phyloP scores from a whole-genome alignment of 2,329 filamentous ascomycete genomes.

The Fusarium sublunatum region DNA sequence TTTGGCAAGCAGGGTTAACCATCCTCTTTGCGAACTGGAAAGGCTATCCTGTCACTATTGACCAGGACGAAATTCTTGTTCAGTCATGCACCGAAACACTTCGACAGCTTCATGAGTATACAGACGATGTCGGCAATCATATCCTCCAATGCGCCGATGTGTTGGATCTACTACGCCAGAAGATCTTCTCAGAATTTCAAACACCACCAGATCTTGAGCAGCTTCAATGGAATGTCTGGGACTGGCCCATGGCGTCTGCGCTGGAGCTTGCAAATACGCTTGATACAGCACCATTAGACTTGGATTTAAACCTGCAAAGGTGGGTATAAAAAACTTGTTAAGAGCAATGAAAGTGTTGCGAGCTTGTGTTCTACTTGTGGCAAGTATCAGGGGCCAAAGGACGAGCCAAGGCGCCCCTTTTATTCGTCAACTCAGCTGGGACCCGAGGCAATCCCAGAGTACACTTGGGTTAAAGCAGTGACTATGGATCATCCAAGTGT shows the following conservation, averaged over 20 bases:
- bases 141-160: slow-evolving; percentile 40
- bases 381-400: too few species aligned
- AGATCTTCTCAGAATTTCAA: slow-evolving; percentile 33
- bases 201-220: slow-evolving; percentile 24
- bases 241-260: slow-evolving; percentile 45
- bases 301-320: slow-evolving; percentile 12
- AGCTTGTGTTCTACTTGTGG: too few species aligned
- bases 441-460: too few species aligned
- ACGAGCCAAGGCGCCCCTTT: too few species aligned
- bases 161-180: slow-evolving; percentile 31
- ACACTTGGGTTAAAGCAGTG: too few species aligned
- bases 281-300: slow-evolving; percentile 39
- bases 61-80: slow-evolving; percentile 30
- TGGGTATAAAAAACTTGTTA: slow-evolving; percentile 4
- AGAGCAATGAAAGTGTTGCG: too few species aligned
- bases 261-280: slow-evolving; percentile 43
- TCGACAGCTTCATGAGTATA: slow-evolving; percentile 9
- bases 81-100: slow-evolving; percentile 29
- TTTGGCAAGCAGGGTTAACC: slow-evolving; percentile 44
- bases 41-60: slow-evolving; percentile 18
- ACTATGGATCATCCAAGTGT: too few species aligned
- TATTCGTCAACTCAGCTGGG: too few species aligned
- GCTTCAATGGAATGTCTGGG: slow-evolving; percentile 45
- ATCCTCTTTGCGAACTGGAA: slow-evolving; percentile 43
- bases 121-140: slow-evolving; percentile 23